Base-by-base conservation (phyloP, 345 rosid genomes). In the Eucalyptus cloeziana region DNA sequence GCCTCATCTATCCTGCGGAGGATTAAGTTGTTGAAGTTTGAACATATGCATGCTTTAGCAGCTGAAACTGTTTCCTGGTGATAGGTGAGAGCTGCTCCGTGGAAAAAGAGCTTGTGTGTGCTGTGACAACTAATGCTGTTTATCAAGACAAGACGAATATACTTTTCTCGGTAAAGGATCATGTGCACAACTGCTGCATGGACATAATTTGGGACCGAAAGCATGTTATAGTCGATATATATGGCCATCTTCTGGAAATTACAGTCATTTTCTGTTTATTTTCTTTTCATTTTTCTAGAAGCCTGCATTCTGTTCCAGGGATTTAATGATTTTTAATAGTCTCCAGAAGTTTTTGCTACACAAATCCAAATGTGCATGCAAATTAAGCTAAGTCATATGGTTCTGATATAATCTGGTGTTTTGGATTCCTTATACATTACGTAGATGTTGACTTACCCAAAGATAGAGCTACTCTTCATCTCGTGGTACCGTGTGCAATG, bases 71-170 rank as follows among this genome's bases (percentile, higher is more conserved):
- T 90, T 87, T 62, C 88, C 89, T 76, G 89, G 89, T 92, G 87
- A 87, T 92, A 98, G 99, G 99, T 89, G 99, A 98, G 94, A 98
- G 99, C 95, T 93, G 94, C 93, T 98, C 99, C 15, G 99, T 95
- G 92, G 98, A 93, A 89, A 98, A 98, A 93, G 98, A 95, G 91
- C 93, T 97, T 19, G 94, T 94, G 88, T 90, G 96, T 85, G 90
- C 96, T 37, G 88, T 93, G 85, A 93, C 99, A 87, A 93, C 96
- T 86, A 96, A 98, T 94, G 99, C 99, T 89, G 99, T 98, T 43
- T 98, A 97, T 94, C 99, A 98, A 92, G 99, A 98, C 96, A 98
- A 98, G 95, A 98, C 97, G 87, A 98, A 98, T 92, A 94, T 95
- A 89, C 97, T 98, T 86, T 98, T 98, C 92, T 98, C 99, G 94